Conservation (phyloP, 257 asterid genomes). For the Anisodus tanguticus region DNA sequence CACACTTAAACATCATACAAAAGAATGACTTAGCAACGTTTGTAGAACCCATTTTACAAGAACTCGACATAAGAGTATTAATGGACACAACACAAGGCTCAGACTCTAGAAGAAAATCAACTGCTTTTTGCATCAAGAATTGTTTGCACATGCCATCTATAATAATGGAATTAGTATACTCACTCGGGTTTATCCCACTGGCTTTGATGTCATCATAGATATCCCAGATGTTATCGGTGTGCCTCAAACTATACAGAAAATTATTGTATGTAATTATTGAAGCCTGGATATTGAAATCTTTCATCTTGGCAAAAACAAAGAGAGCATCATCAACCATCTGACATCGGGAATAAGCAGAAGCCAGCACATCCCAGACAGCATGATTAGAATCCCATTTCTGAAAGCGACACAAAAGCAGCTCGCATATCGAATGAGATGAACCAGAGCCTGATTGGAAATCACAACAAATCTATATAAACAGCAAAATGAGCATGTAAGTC, state of each 20-base stretch:
- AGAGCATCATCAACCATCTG: slow-evolving; percentile 76
- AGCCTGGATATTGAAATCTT: slow-evolving; percentile 56
- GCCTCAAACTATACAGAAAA: slow-evolving; percentile 65
- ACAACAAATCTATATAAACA: slow-evolving; percentile 56
- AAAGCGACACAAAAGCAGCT: slow-evolving; percentile 61
- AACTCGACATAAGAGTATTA: slow-evolving; percentile 70
- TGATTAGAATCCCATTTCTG: slow-evolving; percentile 50
- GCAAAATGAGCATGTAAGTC: slow-evolving; percentile 38
- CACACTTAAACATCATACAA: slow-evolving; percentile 71
- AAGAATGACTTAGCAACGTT: slow-evolving; percentile 68
- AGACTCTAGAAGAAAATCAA: slow-evolving; percentile 51
- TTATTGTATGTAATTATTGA: slow-evolving; percentile 66
- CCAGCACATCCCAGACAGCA: slow-evolving; percentile 74
- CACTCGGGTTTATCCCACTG: slow-evolving; percentile 50
- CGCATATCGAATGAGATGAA: slow-evolving; percentile 69
- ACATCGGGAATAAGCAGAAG: slow-evolving; percentile 59
- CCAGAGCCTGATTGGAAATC: slow-evolving; percentile 72
- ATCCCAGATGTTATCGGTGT: slow-evolving; percentile 60
- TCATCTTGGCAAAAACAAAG: slow-evolving; percentile 66
- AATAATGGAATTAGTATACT: slow-evolving; percentile 61
- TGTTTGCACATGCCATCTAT: slow-evolving; percentile 73
- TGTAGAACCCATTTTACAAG: slow-evolving; percentile 66
- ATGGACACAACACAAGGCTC: slow-evolving; percentile 59
- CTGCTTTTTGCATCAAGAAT: slow-evolving; percentile 65
- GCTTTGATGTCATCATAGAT: slow-evolving; percentile 54